Conservation (phyloP, 345 rosid genomes). For the Dipteronia dyeriana region DNA sequence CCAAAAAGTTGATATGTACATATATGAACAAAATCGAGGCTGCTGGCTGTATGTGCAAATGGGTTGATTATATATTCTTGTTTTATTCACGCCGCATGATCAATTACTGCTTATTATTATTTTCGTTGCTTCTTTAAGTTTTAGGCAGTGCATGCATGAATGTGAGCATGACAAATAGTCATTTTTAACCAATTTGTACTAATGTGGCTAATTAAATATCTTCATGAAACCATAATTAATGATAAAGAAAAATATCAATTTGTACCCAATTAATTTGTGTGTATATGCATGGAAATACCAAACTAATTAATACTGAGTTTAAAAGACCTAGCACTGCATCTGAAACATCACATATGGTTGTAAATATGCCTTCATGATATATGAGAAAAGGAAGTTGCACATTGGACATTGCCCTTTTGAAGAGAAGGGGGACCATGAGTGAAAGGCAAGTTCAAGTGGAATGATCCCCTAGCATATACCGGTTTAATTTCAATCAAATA, state of each 20-base stretch:
- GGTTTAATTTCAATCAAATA: slow-evolving; percentile 23
- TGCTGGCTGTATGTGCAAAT: slow-evolving; percentile 21
- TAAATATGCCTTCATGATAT: not conserved
- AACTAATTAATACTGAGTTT: too few relatives aligned
- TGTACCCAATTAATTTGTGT: too few relatives aligned
- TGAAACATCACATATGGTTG: not conserved
- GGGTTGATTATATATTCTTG: not conserved
- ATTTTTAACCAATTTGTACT: too few relatives aligned
- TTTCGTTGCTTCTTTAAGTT: not conserved
- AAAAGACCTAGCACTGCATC: too few relatives aligned
- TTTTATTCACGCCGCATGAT: too few relatives aligned
- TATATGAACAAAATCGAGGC: slow-evolving; percentile 27
- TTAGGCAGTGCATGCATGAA: not conserved
- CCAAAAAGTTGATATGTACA: slow-evolving; percentile 3
- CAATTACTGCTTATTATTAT: not conserved
- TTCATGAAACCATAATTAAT: too few relatives aligned
- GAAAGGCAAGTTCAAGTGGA: slow-evolving; percentile 29
- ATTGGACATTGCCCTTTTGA: not conserved
- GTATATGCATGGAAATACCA: too few relatives aligned
- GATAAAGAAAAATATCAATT: too few relatives aligned
- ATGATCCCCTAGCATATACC: slow-evolving; percentile 41
- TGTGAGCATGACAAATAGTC: too few relatives aligned
- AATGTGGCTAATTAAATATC: too few relatives aligned
- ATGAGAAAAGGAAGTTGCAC: slow-evolving; percentile 13
- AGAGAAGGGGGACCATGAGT: slow-evolving; percentile 39